A percentile compares a stretch with the other conserved stretches of the same genome.
Conservation (phyloP, 176 grass and related monocot genomes). For the Bromus sterilis region DNA sequence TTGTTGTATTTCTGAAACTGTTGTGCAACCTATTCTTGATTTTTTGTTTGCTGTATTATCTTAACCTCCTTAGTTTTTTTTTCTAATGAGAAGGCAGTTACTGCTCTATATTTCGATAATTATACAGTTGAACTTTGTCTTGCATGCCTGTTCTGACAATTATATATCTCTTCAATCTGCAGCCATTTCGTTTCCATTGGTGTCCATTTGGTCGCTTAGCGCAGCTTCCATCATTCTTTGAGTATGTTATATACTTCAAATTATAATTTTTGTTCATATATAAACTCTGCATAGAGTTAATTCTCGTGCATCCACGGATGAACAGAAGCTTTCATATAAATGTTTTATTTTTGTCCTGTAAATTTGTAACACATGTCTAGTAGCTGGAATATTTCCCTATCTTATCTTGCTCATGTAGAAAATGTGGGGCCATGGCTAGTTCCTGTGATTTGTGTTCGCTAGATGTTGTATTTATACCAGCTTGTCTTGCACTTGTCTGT, state of each 20-base stretch:
- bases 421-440: neutral
- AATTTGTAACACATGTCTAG: neutral
- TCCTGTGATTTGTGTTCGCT: neutral
- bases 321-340: neutral
- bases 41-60: constrained; percentile 22
- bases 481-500: neutral
- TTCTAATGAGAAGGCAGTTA: neutral
- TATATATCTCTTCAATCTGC: constrained; percentile 22
- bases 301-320: neutral
- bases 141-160: constrained; percentile 12
- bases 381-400: neutral
- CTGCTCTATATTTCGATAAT: constrained; percentile 9
- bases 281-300: neutral
- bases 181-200: constrained; percentile 82
- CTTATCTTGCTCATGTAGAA: neutral
- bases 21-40: neutral
- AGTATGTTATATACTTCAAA: constrained; percentile 51
- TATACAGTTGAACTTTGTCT: constrained; percentile 8
- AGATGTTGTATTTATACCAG: neutral
- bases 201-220: constrained; percentile 73
- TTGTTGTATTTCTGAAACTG: constrained; percentile 1
- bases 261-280: constrained; percentile 1
- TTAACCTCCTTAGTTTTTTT: neutral
- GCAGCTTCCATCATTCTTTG: constrained; percentile 60
- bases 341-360: neutral